Evolutionary conservation across 176 grass and related monocot species (phyloP), one percentile per base, ranked within the genome.

Genomic region (Stipa capillata): DNA sequence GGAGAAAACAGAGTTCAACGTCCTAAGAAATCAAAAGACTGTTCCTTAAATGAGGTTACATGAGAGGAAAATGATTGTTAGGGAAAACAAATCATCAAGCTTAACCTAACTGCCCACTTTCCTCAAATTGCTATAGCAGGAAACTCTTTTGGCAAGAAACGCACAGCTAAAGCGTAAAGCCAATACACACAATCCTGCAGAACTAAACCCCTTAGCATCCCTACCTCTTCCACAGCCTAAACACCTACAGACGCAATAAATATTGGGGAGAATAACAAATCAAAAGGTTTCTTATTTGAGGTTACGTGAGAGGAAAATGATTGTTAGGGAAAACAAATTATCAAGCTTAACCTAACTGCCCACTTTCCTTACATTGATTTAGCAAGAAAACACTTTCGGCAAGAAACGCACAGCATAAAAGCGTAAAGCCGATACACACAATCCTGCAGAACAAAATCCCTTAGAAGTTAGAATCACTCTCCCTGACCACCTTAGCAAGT

Each of bases 31-130:
- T 28, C 15, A 8, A 12, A 18, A 20, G 16, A 9, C 24, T 3
- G 16, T 47, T 32, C 13, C 10, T 40, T 20, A 20, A n/a, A n/a
- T 4, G 4, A 4, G 8, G 6, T 13, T 6, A 48, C 32, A 85
- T 89, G 69, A 44, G 53, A 55, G 83, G 65, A 86, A 90, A 83
- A 86, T 86, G 88, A 90, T 90, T 86, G 79, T 90, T 86, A 47
- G 44, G 39, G 57, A 79, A 87, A 61, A 47, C 78, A 73, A 18
- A 69, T 62, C 43, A 70, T 6, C 41, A 69, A 74, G 42, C 10
- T 59, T 57, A 65, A 83, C 63, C 83, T 66, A 90, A 83, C 88
- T 83, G 83, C 78, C 78, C 83, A 86, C 53, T 80, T 65, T 86
- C 74, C 42, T 52, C 40, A 15, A 49, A 23, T 83, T 83, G 15